Base-by-base conservation (phyloP, 169 alveolate genomes). In the Cryptosporidium meleagridis region DNA sequence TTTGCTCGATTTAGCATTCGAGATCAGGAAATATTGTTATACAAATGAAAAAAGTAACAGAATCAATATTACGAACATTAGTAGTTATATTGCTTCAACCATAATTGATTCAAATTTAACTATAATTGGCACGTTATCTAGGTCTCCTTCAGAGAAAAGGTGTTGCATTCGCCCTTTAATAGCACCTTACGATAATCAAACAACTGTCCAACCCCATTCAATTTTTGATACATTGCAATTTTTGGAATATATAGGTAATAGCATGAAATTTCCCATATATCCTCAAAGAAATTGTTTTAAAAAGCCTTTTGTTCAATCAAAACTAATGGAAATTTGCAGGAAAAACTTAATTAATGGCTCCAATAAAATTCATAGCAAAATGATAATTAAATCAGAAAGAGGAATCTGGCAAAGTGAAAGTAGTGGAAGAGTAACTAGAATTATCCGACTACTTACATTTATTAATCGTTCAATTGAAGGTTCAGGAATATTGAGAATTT, bases 401-500 rank as follows among this genome's bases (percentile, higher is more conserved):
- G 89, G 89, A 18, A 37, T 80, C 26, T 80, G 89, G 89, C 59
- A 62, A 61, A 80, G 62, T 41, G 89, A 80, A 41, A 80, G 89
- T 29, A 80, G 80, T 39, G 89, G 80, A 29, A 80, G 89, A 80
- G 75, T 62, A 44, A 80, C 89, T 23, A 80, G 75, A 44, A 80
- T 80, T 14, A 80, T 80, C 5, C 80, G 89, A 3, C 35, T 62
- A 7, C 31, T 80, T 29, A 65, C 89, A 41, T 80, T 62, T 44
- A 80, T 80, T 3, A 80, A 80, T 80, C 73, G 62, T 26, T 44
- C 89, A n/a, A 39, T 41, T 31, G 73, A 59, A 58, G 89, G 89
- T 5, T 80, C 89, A 10, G 89, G 80, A 23, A n/a, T 80, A 44
- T 45, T 80, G 26, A 59, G 89, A 44, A 80, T 80, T 45, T 33